Conservation (phyloP, 768 basidiomycete species). For the Mycena galopus region DNA sequence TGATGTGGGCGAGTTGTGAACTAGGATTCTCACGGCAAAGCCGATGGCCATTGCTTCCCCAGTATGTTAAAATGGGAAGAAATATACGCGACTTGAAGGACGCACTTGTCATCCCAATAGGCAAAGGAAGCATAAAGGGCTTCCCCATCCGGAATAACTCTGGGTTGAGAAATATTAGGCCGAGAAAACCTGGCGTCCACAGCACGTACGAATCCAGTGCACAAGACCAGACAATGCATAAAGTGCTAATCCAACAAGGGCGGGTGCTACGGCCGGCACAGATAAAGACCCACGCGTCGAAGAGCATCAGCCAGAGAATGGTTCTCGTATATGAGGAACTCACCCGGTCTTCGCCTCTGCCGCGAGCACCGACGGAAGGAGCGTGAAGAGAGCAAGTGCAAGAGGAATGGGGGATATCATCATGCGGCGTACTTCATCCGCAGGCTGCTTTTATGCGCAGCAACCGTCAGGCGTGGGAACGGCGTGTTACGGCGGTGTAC, state of each 20-base stretch:
- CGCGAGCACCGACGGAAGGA: neutral
- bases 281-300: neutral
- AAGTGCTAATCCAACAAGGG: constrained; percentile 1
- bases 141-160: constrained; percentile 11
- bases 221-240: neutral
- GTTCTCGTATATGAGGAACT: neutral
- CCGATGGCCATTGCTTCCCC: constrained; percentile 8
- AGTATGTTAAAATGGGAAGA: neutral
- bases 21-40: constrained; percentile 9
- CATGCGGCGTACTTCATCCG: neutral
- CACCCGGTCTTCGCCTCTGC: neutral
- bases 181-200: neutral
- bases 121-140: neutral
- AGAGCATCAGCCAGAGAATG: neutral
- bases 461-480: neutral
- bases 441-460: neutral
- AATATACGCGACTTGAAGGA: neutral
- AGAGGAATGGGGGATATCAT: neutral
- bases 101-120: constrained; percentile 10
- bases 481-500: neutral
- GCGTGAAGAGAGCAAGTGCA: neutral
- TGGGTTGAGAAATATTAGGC: neutral
- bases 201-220: constrained; percentile 4
- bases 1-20: neutral
- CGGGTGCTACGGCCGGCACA: neutral